Conservation (phyloP, 805 yeast genomes). For the Kurtzmaniella fragi region DNA sequence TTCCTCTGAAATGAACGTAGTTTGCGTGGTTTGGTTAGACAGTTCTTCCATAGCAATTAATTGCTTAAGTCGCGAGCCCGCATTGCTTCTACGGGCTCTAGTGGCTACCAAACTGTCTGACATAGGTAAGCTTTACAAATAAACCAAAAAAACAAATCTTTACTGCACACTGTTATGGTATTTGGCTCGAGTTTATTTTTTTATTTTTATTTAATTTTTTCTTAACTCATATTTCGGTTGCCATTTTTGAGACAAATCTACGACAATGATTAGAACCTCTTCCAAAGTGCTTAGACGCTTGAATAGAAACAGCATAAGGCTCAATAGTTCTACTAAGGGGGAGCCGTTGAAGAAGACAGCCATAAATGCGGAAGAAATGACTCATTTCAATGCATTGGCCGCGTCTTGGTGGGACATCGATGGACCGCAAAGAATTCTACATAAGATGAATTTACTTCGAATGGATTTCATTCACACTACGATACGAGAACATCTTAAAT, state of each 20-base stretch:
- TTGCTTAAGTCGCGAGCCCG: conserved; percentile 78
- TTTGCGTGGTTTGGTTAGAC: conserved; percentile 18
- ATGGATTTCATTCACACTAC: conserved; percentile 79
- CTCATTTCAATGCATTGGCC: conserved; percentile 83
- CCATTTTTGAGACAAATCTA: too few species aligned
- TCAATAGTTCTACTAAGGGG: too few species aligned
- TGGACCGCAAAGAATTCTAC: conserved; percentile 91
- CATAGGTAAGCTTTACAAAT: neutral
- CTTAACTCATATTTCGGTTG: neutral
- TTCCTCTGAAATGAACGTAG: conserved; percentile 45
- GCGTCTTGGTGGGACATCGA: conserved; percentile 97
- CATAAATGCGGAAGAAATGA: conserved; percentile 58
- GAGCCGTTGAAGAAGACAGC: conserved; percentile 20
- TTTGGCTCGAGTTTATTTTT: neutral
- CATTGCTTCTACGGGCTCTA: conserved; percentile 76
- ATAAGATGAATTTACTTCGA: conserved; percentile 87
- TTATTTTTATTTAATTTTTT: neutral
- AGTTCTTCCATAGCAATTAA: conserved; percentile 71
- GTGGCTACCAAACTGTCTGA: conserved; percentile 64
- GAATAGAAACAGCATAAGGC: too few species aligned
- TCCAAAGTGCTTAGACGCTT: too few species aligned
- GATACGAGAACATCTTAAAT: conserved; percentile 38
- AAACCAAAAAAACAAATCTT: too few species aligned
- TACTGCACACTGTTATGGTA: neutral
- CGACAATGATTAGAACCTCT: too few species aligned